Conservation (phyloP, 306 rosid genomes). For the Pachyrhizus erosus region DNA sequence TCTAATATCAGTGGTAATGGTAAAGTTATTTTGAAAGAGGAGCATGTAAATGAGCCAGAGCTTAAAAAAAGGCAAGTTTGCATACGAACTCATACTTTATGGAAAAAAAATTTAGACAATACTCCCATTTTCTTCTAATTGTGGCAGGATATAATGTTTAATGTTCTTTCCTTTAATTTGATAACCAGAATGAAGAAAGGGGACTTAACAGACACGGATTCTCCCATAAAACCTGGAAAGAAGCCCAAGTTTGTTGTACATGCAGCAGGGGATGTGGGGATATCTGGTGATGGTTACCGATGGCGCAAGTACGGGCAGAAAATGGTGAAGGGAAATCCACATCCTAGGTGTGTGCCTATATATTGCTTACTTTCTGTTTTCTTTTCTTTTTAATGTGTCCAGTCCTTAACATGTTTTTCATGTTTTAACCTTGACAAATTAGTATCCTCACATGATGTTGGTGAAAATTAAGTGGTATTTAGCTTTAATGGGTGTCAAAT, state of each 20-base stretch:
- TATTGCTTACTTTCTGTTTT: conserved; percentile 9
- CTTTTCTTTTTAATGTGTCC: conserved; percentile 4
- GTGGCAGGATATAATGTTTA: conserved; percentile 36
- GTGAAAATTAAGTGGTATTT: conserved; percentile 29
- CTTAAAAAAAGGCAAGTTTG: conserved; percentile 74
- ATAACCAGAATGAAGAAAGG: conserved; percentile 81
- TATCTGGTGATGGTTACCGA: conserved; percentile 93
- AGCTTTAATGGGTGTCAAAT: conserved; percentile 13
- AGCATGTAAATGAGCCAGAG: conserved; percentile 64
- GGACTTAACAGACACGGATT: conserved; percentile 53
- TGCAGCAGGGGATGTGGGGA: conserved; percentile 92
- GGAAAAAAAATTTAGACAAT: not conserved
- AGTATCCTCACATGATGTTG: not conserved
- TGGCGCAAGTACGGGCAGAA: conserved; percentile 99
- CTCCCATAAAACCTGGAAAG: conserved; percentile 66
- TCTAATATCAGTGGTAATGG: conserved; percentile 60
- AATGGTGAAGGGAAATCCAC: conserved; percentile 96
- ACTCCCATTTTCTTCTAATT: conserved; percentile 18
- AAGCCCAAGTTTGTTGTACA: conserved; percentile 85
- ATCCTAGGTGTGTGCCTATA: conserved; percentile 74
- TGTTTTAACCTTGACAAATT: conserved; percentile 35
- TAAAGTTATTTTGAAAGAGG: conserved; percentile 64
- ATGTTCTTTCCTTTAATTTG: conserved; percentile 45
- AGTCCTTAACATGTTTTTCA: conserved; percentile 24
- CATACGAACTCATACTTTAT: conserved; percentile 31